phyloP scores from a whole-genome alignment of 257 asterid genomes.

The Henckelia pumila region DNA sequence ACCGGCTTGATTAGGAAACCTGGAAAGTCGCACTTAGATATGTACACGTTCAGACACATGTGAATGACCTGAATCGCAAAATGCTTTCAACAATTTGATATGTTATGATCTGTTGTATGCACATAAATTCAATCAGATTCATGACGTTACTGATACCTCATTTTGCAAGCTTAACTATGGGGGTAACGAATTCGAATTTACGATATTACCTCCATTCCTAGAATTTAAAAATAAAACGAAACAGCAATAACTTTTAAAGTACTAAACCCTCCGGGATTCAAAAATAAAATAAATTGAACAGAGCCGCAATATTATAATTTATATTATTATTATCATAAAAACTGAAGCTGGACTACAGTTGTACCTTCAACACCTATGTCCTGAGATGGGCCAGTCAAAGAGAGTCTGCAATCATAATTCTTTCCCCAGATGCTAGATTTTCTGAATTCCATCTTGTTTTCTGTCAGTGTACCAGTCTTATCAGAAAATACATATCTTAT shows the following conservation, averaged over 20 bases:
- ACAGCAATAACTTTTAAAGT: not conserved
- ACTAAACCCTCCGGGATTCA: not conserved
- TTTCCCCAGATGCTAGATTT: constrained; percentile 84
- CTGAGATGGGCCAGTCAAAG: constrained; percentile 38
- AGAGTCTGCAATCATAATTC: constrained; percentile 48
- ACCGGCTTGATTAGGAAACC: constrained; percentile 15
- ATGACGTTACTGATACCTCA: not conserved
- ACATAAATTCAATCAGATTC: constrained; percentile 4
- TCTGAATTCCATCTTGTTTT: constrained; percentile 96
- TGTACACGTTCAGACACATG: constrained; percentile 5
- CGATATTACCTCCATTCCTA: constrained; percentile 3
- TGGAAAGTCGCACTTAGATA: not conserved
- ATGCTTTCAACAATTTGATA: not conserved
- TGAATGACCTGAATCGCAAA: constrained; percentile 2
- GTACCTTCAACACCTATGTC: constrained; percentile 59
- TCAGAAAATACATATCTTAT: constrained; percentile 88
- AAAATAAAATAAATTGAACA: not conserved
- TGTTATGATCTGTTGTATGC: constrained; percentile 9
- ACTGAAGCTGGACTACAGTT: constrained; percentile 16
- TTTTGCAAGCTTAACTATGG: constrained; percentile 15
- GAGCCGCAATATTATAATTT: constrained; percentile 13
- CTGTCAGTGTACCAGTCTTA: constrained; percentile 95
- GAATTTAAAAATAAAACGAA: not conserved
- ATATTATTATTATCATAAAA: constrained; percentile 8
- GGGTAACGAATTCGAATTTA: not conserved